phyloP scores from a whole-genome alignment of 495 filamentous ascomycete genomes.

The Massariosphaeria phaeospora region DNA sequence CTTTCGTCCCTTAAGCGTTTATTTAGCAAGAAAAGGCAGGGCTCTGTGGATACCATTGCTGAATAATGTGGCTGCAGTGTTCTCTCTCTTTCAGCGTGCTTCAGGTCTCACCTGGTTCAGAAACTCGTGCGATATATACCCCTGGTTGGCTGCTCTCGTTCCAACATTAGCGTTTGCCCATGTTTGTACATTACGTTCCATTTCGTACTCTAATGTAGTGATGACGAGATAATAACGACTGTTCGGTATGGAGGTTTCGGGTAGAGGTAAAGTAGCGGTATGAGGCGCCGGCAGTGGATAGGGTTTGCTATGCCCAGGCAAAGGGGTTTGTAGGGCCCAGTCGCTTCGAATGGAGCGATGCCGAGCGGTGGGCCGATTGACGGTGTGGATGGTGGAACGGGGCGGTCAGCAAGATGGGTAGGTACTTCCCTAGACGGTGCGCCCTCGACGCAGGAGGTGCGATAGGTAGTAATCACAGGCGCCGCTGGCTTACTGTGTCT shows the following conservation, averaged over 20 bases:
- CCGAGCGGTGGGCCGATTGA: neutral
- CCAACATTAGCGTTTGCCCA: conserved; percentile 5
- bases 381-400: too few species aligned
- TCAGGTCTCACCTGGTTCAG: neutral
- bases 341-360: too few species aligned
- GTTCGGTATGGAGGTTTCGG: too few species aligned
- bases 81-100: conserved; percentile 19
- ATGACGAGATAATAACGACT: conserved; percentile 16
- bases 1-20: conserved; percentile 26
- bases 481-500: conserved; percentile 2
- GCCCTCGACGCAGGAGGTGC: neutral
- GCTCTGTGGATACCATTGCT: conserved; percentile 24
- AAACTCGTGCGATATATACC: conserved; percentile 27
- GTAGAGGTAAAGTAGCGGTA: neutral
- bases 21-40: conserved; percentile 26
- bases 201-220: conserved; percentile 15
- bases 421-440: neutral
- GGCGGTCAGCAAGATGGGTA: too few species aligned
- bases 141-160: conserved; percentile 6
- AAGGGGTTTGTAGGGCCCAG: too few species aligned
- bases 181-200: conserved; percentile 13
- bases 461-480: conserved; percentile 13
- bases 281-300: too few species aligned
- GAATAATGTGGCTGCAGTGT: conserved; percentile 8
- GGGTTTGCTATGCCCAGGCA: too few species aligned